Base-by-base conservation (phyloP, 495 filamentous ascomycete species). In the Astrothelium macrocarpum region DNA sequence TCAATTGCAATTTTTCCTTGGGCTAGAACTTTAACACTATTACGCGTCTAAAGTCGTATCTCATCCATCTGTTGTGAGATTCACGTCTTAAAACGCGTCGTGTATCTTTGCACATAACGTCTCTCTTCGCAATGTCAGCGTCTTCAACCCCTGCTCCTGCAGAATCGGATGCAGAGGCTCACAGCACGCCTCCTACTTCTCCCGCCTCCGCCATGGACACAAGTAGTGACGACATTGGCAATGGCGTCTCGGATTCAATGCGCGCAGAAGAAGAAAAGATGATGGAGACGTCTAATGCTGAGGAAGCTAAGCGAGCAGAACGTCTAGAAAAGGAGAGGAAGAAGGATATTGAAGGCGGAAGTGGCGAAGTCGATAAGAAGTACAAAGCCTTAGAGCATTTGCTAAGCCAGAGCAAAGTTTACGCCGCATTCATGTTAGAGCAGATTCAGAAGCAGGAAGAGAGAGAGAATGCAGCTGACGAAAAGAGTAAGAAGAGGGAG, bases 361-460 rank as follows among this genome's bases (percentile, higher is more conserved):
- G 74, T 39, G 83, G 85, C 63, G 81, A 39, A 73, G 80, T 73
- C 70, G 74, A 77, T 62, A 69, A 68, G 49, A 65, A 86, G 79
- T 77, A 80, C 76, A 71, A 84, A 78, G 72, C 68, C 70, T 68
- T 74, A 62, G 74, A 79, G 71, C 77, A 75, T 63, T 63, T 79
- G 59, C 72, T 79, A 32, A 75, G 71, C 32, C 77, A 79, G 68
- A 78, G 77, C 67, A 78, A 78, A 71, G 70, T 79, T 23, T 79
- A 78, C 68, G 65, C 72, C 39, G 78, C 61, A 65, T 84, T 85
- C 60, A 84, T 85, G 82, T 77, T 84, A 23, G 76, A 81, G 34
- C 84, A 85, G 64, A 85, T 85, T 80, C 80, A 83, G 63, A 79
- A 83, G 56, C 82, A 85, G 62, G 81, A 85, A 68, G 82, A 85